phyloP scores from a whole-genome alignment of 1,139 yeast genomes.

The Debaryomyces udenii region DNA sequence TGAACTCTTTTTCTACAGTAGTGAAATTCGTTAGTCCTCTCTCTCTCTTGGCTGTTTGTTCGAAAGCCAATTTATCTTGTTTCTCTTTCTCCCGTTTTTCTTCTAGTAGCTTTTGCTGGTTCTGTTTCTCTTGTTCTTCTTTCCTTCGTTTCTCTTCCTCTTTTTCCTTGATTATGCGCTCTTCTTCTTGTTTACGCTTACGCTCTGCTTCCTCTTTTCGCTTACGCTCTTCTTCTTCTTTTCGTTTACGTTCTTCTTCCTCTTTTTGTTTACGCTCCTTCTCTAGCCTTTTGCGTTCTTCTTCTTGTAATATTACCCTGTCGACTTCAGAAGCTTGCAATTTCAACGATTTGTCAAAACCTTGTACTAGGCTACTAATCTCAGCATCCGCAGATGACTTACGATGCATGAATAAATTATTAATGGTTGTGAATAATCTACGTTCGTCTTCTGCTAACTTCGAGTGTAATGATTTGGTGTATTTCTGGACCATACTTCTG shows the following conservation, averaged over 20 bases:
- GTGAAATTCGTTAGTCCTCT: constrained; percentile 36
- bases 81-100: constrained; percentile 19
- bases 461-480: not conserved
- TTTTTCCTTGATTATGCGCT: constrained; percentile 12
- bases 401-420: not conserved
- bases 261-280: constrained; percentile 16
- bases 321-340: constrained; percentile 24
- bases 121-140: constrained; percentile 15
- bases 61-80: constrained; percentile 16
- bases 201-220: constrained; percentile 17
- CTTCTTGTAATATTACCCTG: constrained; percentile 21
- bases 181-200: constrained; percentile 19
- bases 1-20: constrained; percentile 49
- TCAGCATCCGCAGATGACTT: constrained; percentile 5
- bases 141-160: constrained; percentile 15
- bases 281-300: constrained; percentile 20
- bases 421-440: not conserved
- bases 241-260: constrained; percentile 17
- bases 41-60: constrained; percentile 19
- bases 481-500: constrained; percentile 1
- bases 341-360: constrained; percentile 8
- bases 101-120: constrained; percentile 7
- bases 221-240: constrained; percentile 18
- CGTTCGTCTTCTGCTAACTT: constrained; percentile 5
- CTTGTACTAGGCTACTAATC: constrained; percentile 6